Evolutionary conservation across 768 basidiomycete species (phyloP).

Genomic region (Calocybe indica): DNA sequence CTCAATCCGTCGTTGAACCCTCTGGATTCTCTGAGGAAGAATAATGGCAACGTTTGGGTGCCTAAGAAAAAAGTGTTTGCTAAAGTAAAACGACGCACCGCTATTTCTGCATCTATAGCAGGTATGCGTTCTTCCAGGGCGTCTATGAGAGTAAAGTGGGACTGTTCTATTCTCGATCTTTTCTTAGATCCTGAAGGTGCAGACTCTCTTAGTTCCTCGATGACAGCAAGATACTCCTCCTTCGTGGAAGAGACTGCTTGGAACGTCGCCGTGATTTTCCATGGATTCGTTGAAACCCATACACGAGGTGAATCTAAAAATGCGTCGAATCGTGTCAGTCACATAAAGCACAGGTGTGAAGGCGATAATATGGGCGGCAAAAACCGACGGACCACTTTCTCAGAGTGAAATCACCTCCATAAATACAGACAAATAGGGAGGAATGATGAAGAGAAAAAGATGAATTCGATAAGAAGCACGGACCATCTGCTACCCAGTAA

Average conservation of each 20-base stretch:
- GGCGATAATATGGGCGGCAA: slow-evolving; percentile 19
- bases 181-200: slow-evolving; percentile 42
- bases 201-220: slow-evolving; percentile 53
- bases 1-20: slow-evolving; percentile 63
- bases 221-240: slow-evolving; percentile 63
- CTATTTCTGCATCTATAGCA: slow-evolving; percentile 61
- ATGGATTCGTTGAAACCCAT: slow-evolving; percentile 83
- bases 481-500: slow-evolving; percentile 87
- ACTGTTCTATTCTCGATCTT: slow-evolving; percentile 48
- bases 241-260: slow-evolving; percentile 63
- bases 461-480: slow-evolving; percentile 41
- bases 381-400: slow-evolving; percentile 24
- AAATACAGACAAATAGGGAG: slow-evolving; percentile 73
- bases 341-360: too few species aligned
- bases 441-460: slow-evolving; percentile 17
- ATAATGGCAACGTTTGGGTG: neutral
- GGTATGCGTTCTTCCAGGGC: slow-evolving; percentile 60
- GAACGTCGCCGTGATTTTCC: slow-evolving; percentile 81
- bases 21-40: slow-evolving; percentile 58
- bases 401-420: slow-evolving; percentile 19
- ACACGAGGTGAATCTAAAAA: slow-evolving; percentile 75
- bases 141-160: slow-evolving; percentile 57
- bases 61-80: neutral
- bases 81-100: slow-evolving; percentile 43
- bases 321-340: slow-evolving; percentile 19